These are phyloP conservation scores for Goffeauzyma gilvescens DNA, from an alignment of 768 basidiomycete species.

Conservation along the genomic window DNA sequence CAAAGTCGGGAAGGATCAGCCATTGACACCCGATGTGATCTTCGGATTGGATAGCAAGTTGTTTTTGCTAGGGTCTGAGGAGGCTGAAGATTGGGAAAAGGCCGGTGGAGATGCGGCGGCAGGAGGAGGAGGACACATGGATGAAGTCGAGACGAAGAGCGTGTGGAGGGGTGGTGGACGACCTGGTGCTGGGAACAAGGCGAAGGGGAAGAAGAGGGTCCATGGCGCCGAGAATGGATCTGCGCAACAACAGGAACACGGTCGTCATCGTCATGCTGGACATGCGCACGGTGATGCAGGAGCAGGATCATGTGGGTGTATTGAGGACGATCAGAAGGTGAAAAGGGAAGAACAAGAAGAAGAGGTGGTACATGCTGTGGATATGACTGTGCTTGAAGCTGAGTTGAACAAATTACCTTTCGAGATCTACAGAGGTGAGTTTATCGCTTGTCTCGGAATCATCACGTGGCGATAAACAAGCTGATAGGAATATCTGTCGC, in stretches of 20 bases:
- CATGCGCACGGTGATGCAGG: background rate
- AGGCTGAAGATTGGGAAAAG: constrained; percentile 18
- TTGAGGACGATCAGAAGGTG: too few relatives aligned
- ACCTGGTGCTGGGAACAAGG: constrained; percentile 11
- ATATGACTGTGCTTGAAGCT: constrained; percentile 14
- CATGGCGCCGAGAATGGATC: constrained; percentile 8
- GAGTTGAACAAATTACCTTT: constrained; percentile 24
- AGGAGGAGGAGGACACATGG: constrained; percentile 43
- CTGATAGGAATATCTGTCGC: too few relatives aligned
- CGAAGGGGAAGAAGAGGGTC: constrained; percentile 11
- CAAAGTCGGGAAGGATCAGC: constrained; percentile 41
- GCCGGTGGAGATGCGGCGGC: constrained; percentile 4
- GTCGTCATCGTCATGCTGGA: constrained; percentile 2
- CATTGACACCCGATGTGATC: constrained; percentile 57
- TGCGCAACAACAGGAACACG: constrained; percentile 16
- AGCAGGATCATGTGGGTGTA: background rate
- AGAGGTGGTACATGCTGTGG: constrained; percentile 11
- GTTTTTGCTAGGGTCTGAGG: constrained; percentile 34
- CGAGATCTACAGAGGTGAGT: constrained; percentile 28
- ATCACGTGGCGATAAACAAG: background rate
- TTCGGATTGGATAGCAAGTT: constrained; percentile 81
- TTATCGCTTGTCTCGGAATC: background rate
- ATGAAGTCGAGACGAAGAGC: constrained; percentile 70
- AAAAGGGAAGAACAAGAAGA: background rate
- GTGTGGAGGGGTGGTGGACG: constrained; percentile 37